phyloP scores from a whole-genome alignment of 2,329 filamentous ascomycete genomes.

The Lecanicillium sp. region DNA sequence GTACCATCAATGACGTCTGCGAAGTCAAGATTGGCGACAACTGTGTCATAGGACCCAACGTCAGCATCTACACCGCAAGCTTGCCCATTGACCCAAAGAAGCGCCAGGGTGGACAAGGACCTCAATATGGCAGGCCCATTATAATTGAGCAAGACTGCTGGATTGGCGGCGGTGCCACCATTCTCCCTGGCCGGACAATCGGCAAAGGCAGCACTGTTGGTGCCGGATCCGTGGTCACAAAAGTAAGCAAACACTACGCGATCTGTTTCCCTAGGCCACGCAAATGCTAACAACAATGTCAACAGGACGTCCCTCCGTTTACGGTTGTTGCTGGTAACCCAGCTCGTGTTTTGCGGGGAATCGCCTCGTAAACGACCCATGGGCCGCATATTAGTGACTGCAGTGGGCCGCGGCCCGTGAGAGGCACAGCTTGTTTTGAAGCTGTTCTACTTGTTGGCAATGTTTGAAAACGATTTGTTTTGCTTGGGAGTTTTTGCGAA shows the following conservation, averaged over 20 bases:
- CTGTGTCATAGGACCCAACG: constrained; percentile 71
- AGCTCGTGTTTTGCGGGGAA: constrained; percentile 44
- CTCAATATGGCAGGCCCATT: constrained; percentile 62
- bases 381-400: too few relatives aligned
- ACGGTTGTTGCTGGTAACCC: constrained; percentile 65
- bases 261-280: background rate
- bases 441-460: too few relatives aligned
- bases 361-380: constrained; percentile 16
- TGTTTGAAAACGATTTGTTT: too few relatives aligned
- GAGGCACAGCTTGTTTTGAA: too few relatives aligned
- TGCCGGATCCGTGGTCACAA: constrained; percentile 79
- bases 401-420: too few relatives aligned
- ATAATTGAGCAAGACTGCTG: constrained; percentile 80
- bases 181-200: constrained; percentile 73
- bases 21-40: constrained; percentile 74
- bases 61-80: constrained; percentile 74
- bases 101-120: constrained; percentile 65
- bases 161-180: constrained; percentile 68
- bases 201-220: constrained; percentile 73
- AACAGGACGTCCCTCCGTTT: constrained; percentile 55
- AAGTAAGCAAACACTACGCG: constrained; percentile 34
- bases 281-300: constrained; percentile 11
- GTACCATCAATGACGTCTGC: constrained; percentile 79
- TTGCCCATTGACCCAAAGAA: constrained; percentile 64
- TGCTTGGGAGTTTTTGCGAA: too few relatives aligned